Evolutionary conservation across 768 basidiomycete genomes (phyloP).

Genomic region (Porpolomopsis calyptriformis): DNA sequence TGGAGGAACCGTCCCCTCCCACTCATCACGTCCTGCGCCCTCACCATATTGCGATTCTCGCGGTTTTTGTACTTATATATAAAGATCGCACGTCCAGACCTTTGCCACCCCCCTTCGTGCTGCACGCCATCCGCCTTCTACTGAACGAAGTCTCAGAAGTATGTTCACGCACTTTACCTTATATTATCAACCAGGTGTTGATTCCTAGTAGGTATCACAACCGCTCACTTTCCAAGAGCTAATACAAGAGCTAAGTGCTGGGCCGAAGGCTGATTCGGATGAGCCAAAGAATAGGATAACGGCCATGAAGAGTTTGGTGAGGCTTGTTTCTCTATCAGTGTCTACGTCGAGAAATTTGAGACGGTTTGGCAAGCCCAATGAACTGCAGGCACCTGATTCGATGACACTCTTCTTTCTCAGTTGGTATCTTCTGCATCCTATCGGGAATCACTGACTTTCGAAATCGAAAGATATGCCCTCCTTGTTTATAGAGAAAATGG

Average conservation of each 20-base stretch:
- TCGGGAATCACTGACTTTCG: neutral
- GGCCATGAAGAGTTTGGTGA: constrained; percentile 32
- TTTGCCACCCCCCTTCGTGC: constrained; percentile 45
- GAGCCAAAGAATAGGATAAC: constrained; percentile 36
- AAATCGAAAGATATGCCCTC: constrained; percentile 36
- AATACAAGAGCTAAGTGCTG: constrained; percentile 31
- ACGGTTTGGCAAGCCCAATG: constrained; percentile 28
- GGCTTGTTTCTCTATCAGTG: constrained; percentile 6
- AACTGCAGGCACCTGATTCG: constrained; percentile 45
- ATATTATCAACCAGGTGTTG: neutral
- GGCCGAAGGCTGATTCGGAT: constrained; percentile 33
- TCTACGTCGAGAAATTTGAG: neutral
- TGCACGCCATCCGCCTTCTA: constrained; percentile 57
- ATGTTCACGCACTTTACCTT: constrained; percentile 16
- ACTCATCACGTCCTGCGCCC: constrained; percentile 61
- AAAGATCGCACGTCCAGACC: constrained; percentile 45
- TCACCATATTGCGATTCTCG: constrained; percentile 64
- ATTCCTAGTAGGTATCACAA: constrained; percentile 44
- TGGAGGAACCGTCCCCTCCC: constrained; percentile 46
- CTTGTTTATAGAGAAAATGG: constrained; percentile 48
- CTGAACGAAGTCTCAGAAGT: constrained; percentile 66
- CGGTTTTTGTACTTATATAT: constrained; percentile 51
- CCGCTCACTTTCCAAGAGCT: constrained; percentile 49
- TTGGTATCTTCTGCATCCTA: constrained; percentile 15
- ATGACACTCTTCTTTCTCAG: constrained; percentile 55